Percentiles rank a stretch among this genome's conserved stretches.
phyloP scores from a whole-genome alignment of 2,329 filamentous ascomycete species.

The Ophiostoma australiae region DNA sequence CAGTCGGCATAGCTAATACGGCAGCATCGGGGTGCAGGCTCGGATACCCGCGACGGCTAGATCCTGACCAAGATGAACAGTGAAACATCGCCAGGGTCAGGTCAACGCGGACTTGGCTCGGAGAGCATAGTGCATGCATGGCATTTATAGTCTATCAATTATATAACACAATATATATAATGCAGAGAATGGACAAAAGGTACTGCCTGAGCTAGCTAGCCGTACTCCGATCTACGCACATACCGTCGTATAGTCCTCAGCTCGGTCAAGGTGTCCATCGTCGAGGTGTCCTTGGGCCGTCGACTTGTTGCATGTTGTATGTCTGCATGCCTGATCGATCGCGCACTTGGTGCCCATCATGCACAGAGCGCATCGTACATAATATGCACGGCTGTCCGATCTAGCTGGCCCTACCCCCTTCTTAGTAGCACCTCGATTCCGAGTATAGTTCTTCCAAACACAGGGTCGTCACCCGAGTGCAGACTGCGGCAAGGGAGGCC shows the following conservation, averaged over 20 bases:
- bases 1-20: background rate
- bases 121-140: background rate
- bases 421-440: background rate
- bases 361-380: background rate
- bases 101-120: slow-evolving; percentile 18
- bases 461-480: background rate
- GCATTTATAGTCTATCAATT: background rate
- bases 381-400: background rate
- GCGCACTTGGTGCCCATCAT: background rate
- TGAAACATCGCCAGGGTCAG: background rate
- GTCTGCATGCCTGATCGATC: background rate
- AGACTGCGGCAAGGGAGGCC: background rate
- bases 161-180: background rate
- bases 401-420: background rate
- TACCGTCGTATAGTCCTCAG: background rate
- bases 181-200: background rate
- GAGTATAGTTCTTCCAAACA: background rate
- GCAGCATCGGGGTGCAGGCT: background rate
- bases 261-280: background rate
- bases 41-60: background rate
- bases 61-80: background rate
- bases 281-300: background rate
- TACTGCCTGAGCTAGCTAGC: background rate
- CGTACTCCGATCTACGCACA: background rate
- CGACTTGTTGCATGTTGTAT: background rate